These are phyloP conservation scores for Diaporthe sp. DNA, from an alignment of 2,329 filamentous ascomycete species.

Conservation along the genomic window DNA sequence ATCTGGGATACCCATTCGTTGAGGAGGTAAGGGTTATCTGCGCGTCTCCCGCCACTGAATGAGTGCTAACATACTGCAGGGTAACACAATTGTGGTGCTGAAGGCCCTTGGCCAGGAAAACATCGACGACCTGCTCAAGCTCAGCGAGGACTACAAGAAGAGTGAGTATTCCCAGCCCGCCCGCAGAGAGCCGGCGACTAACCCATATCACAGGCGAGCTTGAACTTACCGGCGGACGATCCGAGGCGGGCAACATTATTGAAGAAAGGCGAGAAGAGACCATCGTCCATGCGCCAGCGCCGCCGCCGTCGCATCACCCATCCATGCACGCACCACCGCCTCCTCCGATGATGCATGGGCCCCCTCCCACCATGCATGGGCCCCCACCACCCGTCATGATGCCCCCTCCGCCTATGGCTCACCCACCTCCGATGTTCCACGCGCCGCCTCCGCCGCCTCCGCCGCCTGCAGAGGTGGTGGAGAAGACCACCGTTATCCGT, in stretches of 20 bases:
- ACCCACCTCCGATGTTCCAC: conserved; percentile 42
- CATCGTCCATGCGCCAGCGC: conserved; percentile 52
- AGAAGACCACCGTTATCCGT: conserved; percentile 63
- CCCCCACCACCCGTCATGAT: conserved; percentile 44
- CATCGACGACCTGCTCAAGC: conserved; percentile 88
- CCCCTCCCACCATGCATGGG: conserved; percentile 10
- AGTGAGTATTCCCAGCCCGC: conserved; percentile 54
- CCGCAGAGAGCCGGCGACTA: neutral
- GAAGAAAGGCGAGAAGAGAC: conserved; percentile 62
- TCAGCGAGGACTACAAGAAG: conserved; percentile 83
- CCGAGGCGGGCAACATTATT: conserved; percentile 59
- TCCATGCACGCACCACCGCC: conserved; percentile 26
- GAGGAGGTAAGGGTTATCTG: conserved; percentile 76
- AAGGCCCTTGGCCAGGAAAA: conserved; percentile 90
- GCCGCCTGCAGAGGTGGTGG: conserved; percentile 56
- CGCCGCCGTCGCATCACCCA: conserved; percentile 41
- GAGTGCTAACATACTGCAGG: conserved; percentile 68
- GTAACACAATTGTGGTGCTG: conserved; percentile 83
- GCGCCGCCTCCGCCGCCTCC: conserved; percentile 48
- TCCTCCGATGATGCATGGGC: conserved; percentile 23
- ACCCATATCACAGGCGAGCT: conserved; percentile 54
- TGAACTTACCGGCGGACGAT: conserved; percentile 61
- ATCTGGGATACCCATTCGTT: conserved; percentile 87
- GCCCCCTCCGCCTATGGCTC: conserved; percentile 47
- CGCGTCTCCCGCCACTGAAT: neutral